These are phyloP conservation scores for Ogataea kodamae DNA, from an alignment of 805 yeast species.

Conservation along the genomic window DNA sequence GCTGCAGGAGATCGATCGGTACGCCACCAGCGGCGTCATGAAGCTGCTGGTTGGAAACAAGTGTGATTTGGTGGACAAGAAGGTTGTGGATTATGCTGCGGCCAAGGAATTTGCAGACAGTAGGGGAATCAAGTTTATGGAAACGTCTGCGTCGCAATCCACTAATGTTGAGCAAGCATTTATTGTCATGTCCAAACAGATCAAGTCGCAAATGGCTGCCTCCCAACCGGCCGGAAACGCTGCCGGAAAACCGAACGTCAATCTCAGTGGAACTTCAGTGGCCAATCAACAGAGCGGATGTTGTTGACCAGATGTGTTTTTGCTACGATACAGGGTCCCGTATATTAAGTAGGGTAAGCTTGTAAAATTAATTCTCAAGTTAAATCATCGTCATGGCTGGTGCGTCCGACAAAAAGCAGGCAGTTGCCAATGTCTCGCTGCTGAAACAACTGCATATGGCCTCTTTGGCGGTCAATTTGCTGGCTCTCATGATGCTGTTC, in stretches of 20 bases:
- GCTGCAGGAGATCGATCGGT: constrained; percentile 97
- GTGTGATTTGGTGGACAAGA: constrained; percentile 89
- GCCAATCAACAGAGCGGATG: constrained; percentile 43
- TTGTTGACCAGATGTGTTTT: constrained; percentile 34
- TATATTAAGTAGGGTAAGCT: constrained; percentile 10
- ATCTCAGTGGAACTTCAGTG: constrained; percentile 67
- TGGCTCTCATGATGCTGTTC: constrained; percentile 37
- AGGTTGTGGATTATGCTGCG: constrained; percentile 91
- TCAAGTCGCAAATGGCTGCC: constrained; percentile 89
- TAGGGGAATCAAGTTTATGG: constrained; percentile 89
- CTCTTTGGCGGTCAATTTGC: constrained; percentile 38
- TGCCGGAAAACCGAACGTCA: constrained; percentile 59
- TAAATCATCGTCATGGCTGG: constrained; percentile 32
- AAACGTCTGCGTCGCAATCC: constrained; percentile 91
- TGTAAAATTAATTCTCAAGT: constrained; percentile 2
- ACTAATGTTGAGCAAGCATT: constrained; percentile 98
- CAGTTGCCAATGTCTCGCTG: constrained; percentile 28
- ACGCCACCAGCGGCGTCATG: constrained; percentile 96
- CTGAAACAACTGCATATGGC: constrained; percentile 33
- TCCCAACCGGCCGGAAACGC: constrained; percentile 41
- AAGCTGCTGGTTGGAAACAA: constrained; percentile 95
- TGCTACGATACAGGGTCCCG: constrained; percentile 12
- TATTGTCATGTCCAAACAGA: constrained; percentile 97
- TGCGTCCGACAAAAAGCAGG: constrained; percentile 37
- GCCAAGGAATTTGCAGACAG: constrained; percentile 98